Evolutionary conservation across 257 asterid species (phyloP), one percentile per base, ranked within the genome.

Genomic region (Verbascum thapsus): DNA sequence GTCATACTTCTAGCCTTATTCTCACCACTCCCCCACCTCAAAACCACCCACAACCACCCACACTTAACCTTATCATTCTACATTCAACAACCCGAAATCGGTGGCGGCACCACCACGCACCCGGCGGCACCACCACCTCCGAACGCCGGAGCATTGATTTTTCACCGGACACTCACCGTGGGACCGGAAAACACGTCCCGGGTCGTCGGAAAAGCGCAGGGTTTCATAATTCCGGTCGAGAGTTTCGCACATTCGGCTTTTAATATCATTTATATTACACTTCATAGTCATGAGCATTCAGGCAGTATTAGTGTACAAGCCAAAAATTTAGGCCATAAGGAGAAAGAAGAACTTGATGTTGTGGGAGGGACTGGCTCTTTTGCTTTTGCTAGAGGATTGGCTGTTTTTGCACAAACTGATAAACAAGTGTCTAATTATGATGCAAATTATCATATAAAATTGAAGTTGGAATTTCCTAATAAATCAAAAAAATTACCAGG

Each of bases 321-420:
- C 18, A 84, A 73, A 74, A 84, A 78, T 63, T 51, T 90, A 26
- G 74, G 39, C 0, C 66, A 75, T 32, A 82, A 82, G 32, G 74
- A 81, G 30, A 68, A 53, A 41, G 81, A 79, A 68, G 79, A 79
- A 53, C 68, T 88, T 23, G 61, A 13, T 43, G 90, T 91, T 52
- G 89, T 91, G 20, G 96, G 96, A 13, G 98, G 98, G n/a, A 91
- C 96, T 1, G 96, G 91, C 0, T 81, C 88, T 2, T 91, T 88
- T 73, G 96, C 95, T 12, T 91, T 85, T 78, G 95, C 90, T 49
- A 85, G 88, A 49, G 96, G 98, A 7, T 41, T 65, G 54, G 98
- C 96, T 8, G 82, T 82, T 45, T 85, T 88, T 58, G 87, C 76
- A 10, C 79, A 75, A 44, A 73, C 74, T n/a, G 65, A 84, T n/a